A percentile compares a stretch with the other conserved stretches of the same genome.
Evolutionary conservation across 805 yeast species (phyloP).

Genomic region (Candida coquimbonensis): DNA sequence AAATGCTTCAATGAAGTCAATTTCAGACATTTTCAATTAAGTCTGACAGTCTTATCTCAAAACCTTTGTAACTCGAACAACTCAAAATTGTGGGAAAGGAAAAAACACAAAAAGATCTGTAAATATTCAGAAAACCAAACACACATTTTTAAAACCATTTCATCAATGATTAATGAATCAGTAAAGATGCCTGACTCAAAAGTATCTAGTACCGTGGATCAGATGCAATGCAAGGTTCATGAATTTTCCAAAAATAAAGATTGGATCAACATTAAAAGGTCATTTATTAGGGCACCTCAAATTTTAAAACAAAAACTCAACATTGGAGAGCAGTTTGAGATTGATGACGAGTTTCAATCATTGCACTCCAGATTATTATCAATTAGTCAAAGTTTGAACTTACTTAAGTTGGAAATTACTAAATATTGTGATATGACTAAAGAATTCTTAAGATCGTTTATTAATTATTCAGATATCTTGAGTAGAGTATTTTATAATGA

Average conservation of each 20-base stretch:
- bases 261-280: constrained; percentile 47
- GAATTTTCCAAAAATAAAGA: constrained; percentile 20
- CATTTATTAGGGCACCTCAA: constrained; percentile 85
- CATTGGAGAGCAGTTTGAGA: constrained; percentile 51
- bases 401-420: constrained; percentile 13
- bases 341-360: constrained; percentile 35
- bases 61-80: no score
- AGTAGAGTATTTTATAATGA: constrained; percentile 8
- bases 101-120: no score
- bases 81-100: no score
- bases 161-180: no score
- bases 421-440: constrained; percentile 1
- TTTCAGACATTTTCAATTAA: no score
- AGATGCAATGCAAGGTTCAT: constrained; percentile 18
- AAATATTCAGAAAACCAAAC: no score
- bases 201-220: no score
- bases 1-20: no score
- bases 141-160: no score
- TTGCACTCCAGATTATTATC: constrained; percentile 1
- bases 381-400: constrained; percentile 1
- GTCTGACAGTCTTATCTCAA: no score
- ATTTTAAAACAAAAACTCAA: constrained; percentile 78
- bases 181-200: no score
- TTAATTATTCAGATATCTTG: constrained; percentile 3
- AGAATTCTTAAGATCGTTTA: constrained; percentile 7